Base-by-base conservation (phyloP, 139 green algal genomes). In the Chlamydomonas schloesseri region DNA sequence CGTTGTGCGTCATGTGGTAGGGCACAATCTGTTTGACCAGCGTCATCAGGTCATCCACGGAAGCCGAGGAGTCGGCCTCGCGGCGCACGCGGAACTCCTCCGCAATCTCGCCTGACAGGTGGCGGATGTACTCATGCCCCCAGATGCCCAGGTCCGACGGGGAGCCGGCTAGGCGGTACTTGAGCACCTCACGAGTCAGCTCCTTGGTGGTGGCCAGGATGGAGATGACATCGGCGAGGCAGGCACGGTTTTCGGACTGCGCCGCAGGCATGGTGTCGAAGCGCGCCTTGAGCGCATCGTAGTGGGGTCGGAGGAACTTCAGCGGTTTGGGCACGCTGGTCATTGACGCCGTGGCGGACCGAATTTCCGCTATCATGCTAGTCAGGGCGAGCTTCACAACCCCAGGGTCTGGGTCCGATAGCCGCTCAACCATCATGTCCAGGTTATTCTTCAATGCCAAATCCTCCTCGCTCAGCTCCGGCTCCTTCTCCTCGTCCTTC, bases 311-410 rank as follows among this genome's bases (percentile, higher is more conserved):
- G 69, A 99, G 93, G 88, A 99, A 99, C 93, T 99, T 99, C 31
- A 99, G 92, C 3, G 98, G 98, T 92, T 99, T 99, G 29, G 98
- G 98, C 20, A 99, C 98, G 24, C 94, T 96, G 20, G 97, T 99
- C 98, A 99, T 99, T 53, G 95, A 98, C 28, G 95, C 97, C 11
- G 97, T 99, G 47, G 98, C 93, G 26, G 85, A 95, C 31, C 93
- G 89, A 68, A 98, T 97, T 83, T 98, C 94, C 14, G 87, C 90
- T 58, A 88, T 89, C 42, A 98, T 95, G 67, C 72, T 91, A 74
- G 97, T 89, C 23, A 99, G 81, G 9, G 97, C 95, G 2, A 93
- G 65, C 73, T 93, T 94, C 42, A 93, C 88, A 18, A 98, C 91
- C 26, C 86, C 89, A 33, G 77, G 11, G 78, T 90, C 50, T 90